Evolutionary conservation across 176 grass and related monocot species (phyloP).

Genomic region (Ampelocalamus luodianensis): DNA sequence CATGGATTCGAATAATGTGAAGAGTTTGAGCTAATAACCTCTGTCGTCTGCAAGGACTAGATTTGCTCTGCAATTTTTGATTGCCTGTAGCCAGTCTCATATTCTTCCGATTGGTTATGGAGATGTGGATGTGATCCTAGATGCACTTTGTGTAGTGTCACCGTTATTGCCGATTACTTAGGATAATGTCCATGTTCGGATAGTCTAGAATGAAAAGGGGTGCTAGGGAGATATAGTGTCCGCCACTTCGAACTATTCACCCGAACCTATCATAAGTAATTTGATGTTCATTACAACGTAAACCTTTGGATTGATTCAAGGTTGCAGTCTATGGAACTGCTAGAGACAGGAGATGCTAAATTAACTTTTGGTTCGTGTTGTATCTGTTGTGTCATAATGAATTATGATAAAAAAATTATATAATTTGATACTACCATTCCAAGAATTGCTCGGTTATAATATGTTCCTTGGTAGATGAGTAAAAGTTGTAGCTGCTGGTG

Average conservation of each 20-base stretch:
- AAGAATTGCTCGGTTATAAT: no score
- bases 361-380: not conserved
- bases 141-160: not conserved
- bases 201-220: not conserved
- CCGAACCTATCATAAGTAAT: conserved; percentile 1
- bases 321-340: not conserved
- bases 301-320: not conserved
- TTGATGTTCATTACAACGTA: not conserved
- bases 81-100: not conserved
- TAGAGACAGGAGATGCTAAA: not conserved
- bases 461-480: no score
- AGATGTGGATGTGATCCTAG: not conserved
- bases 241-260: not conserved
- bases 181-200: not conserved
- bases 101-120: not conserved
- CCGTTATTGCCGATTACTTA: not conserved
- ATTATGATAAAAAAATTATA: no score
- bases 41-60: not conserved
- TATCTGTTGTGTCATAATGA: not conserved
- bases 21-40: conserved; percentile 7
- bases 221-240: not conserved
- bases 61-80: conserved; percentile 11
- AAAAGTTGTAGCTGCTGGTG: no score
- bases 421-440: no score
- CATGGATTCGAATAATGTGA: not conserved